Base-by-base conservation (phyloP, 2,329 filamentous ascomycete genomes). In the Colletotrichum agaves region DNA sequence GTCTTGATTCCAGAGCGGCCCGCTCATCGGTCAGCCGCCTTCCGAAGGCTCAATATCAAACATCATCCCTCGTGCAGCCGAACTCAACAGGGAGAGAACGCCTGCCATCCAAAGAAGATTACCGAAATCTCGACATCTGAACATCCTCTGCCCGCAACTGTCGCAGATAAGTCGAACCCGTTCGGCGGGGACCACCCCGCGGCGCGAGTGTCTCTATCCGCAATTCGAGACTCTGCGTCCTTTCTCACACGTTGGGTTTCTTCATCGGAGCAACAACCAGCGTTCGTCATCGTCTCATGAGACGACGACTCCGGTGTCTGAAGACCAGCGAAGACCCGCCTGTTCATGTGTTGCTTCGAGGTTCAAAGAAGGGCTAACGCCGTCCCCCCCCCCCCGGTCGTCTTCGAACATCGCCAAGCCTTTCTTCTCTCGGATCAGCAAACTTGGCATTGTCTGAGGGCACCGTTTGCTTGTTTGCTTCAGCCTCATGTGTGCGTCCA, bases 381-480 rank as follows among this genome's bases (percentile, higher is more conserved):
- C 41, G 2, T 19, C 11, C 27, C 33, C 33, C 35, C 33, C 31
- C 27, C 27, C 3, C n/a, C n/a, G n/a, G 6, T 27, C 50, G 50
- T 53, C 50, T 37, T 53, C 33, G 33, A 53, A 53, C 50, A 15
- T 21, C 17, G 50, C 50, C 50, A 53, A 53, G 50, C 35, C 50
- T 15, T 31, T 19, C 47, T 33, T 13, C 31, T 46, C 33, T 37
- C 5, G 27, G 57, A 2, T 23, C 11, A 35, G 11, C 23, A 21
- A 12, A 35, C 50, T 53, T 37, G 50, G 15, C 41, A 19, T 44
- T 15, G 5, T 5, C 41, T 19, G n/a, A 3, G 41, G 12, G 8
- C n/a, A 15, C 41, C 1, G 41, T 17, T 15, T 37, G 41, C 41
- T 44, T 44, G n/a, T 44, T 44, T 44, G 41, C 27, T 27, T 27